Evolutionary conservation across 352 stramenopile species (phyloP), one percentile per base, ranked within the genome.

Genomic region (Phytophthora ramorum): DNA sequence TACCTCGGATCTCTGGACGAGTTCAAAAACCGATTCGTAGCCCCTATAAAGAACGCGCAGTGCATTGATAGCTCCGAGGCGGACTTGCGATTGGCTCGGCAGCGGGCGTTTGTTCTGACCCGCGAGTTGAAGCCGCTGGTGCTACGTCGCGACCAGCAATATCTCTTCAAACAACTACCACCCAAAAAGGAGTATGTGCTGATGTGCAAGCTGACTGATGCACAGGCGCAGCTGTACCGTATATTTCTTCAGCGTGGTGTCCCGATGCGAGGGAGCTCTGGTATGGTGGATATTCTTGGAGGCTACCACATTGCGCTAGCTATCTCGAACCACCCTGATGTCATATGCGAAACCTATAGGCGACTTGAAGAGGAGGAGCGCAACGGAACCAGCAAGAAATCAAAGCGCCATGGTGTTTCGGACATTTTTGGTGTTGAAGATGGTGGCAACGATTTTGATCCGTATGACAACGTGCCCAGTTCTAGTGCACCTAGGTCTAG

Each of bases 1-100:
- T 96, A 88, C 46, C 57, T 97, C 4, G 86, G 84, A 22, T 90
- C 83, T 1, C 60, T 92, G 38, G 83, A 95, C 9, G 84, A 95
- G 53, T 97, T 97, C 57, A 97, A 97, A 76, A 95, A 96, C 37
- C 78, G 85, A 41, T 97, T 97, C 53, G 87, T 96, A 17, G 78
- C 92, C 37, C 91, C 91, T n/a, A 97, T 97, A 17, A 82, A 90
- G 54, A 97, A 97, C 55, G 89, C 75, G 10, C 84, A 94, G 58
- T 94, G 85, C 47, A 76, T 92, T 13, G 89, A 97, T 63, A 93
- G 81, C 37, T 91, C 76, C 3, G 83, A 90, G 14, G 66, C 67
- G 0, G 88, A 97, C 32, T 63, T 93, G 40, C 65, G 75, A 2
- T 52, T 96, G 7, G 90, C 89, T 24, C 69, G 88, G 1, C 83